Conservation (phyloP, 2,329 filamentous ascomycete species). For the Didymella arachidicola region DNA sequence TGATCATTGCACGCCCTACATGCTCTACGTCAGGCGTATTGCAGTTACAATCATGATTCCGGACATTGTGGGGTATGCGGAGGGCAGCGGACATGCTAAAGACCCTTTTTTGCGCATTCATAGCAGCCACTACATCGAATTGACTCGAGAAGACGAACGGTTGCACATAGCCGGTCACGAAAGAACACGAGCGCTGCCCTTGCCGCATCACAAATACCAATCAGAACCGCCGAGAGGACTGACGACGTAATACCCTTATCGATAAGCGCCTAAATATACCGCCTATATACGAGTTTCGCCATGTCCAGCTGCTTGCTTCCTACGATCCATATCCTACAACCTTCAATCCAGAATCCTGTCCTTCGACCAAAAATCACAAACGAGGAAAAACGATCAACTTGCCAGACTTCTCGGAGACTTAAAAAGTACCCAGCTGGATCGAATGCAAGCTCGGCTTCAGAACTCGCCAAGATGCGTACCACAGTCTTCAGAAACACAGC, state of each 20-base stretch:
- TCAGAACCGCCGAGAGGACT: background rate
- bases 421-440: conserved; percentile 1
- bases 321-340: conserved; percentile 14
- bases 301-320: conserved; percentile 17
- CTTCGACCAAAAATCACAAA: conserved; percentile 2
- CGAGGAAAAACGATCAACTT: background rate
- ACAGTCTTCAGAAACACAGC: conserved; percentile 16
- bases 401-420: background rate
- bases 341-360: conserved; percentile 8
- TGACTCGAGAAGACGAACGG: background rate
- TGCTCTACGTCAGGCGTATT: conserved; percentile 9
- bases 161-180: conserved; percentile 6
- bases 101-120: conserved; percentile 2
- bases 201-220: conserved; percentile 1
- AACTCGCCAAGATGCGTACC: conserved; percentile 24
- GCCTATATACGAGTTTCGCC: background rate
- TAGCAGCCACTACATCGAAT: background rate
- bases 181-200: conserved; percentile 4
- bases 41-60: conserved; percentile 6
- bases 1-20: conserved; percentile 2
- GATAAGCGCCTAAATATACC: conserved; percentile 6
- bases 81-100: conserved; percentile 8
- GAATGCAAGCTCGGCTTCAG: background rate
- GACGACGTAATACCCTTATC: conserved; percentile 14
- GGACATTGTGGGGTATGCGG: conserved; percentile 15